Percentiles rank a stretch among this genome's conserved stretches.
Evolutionary conservation across 345 rosid genomes (phyloP).

Genomic region (Gossypium ekmanianum): DNA sequence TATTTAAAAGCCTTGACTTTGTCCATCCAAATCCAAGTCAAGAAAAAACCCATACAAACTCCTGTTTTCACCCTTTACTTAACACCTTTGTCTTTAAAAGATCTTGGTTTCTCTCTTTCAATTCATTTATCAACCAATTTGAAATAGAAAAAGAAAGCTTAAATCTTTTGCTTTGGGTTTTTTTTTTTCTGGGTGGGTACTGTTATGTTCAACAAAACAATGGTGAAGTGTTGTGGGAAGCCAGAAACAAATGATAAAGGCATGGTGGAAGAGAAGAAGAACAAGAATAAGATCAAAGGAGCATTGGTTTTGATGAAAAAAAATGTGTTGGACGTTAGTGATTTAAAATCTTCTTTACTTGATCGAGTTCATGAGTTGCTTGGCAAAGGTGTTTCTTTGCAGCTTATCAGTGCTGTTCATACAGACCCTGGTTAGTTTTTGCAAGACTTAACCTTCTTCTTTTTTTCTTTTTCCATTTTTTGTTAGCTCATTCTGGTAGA

Average conservation of each 20-base stretch:
- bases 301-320: slow-evolving; percentile 81
- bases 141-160: not conserved
- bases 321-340: slow-evolving; percentile 76
- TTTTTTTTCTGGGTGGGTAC: not conserved
- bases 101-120: too few species aligned
- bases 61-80: too few species aligned
- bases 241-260: slow-evolving; percentile 25
- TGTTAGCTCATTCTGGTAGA: too few species aligned
- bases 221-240: slow-evolving; percentile 37
- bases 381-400: slow-evolving; percentile 62
- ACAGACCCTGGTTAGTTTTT: slow-evolving; percentile 51
- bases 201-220: slow-evolving; percentile 26
- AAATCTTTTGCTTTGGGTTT: not conserved
- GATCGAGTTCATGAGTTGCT: slow-evolving; percentile 63
- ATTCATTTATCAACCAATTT: not conserved
- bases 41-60: too few species aligned
- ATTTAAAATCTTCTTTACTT: slow-evolving; percentile 60
- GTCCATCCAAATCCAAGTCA: too few species aligned
- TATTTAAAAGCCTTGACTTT: too few species aligned
- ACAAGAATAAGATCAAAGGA: slow-evolving; percentile 41
- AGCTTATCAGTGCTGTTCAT: slow-evolving; percentile 64
- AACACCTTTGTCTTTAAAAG: too few species aligned
- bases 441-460: not conserved
- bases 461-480: not conserved
- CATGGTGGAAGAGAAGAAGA: slow-evolving; percentile 17